Conservation (phyloP, 495 filamentous ascomycete genomes). For the Daldinia concentrica region DNA sequence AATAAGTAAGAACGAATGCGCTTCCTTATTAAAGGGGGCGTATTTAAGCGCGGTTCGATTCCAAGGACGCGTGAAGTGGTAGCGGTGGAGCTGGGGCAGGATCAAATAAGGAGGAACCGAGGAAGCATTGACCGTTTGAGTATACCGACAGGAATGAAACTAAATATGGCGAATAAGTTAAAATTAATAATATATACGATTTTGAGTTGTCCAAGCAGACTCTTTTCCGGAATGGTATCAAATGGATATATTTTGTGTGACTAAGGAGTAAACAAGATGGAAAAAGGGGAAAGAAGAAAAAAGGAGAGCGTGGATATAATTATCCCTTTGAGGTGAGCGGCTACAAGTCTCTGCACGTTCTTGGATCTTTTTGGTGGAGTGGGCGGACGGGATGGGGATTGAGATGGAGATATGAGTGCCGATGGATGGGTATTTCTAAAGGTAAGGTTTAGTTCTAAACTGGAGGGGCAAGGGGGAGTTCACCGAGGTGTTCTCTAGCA, state of each 20-base stretch:
- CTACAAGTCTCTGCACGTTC: not conserved
- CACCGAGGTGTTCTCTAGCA: not conserved
- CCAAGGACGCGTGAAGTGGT: slow-evolving; percentile 3
- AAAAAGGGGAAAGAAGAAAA: not conserved
- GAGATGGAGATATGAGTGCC: slow-evolving; percentile 6
- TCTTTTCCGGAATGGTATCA: slow-evolving; percentile 22
- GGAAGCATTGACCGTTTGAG: not conserved
- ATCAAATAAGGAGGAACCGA: slow-evolving; percentile 20
- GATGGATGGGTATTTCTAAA: slow-evolving; percentile 18
- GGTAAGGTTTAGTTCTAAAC: not conserved
- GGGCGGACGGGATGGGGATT: slow-evolving; percentile 1
- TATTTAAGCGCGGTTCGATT: slow-evolving; percentile 10
- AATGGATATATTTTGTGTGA: slow-evolving; percentile 11
- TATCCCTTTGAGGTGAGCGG: slow-evolving; percentile 11
- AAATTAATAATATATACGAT: slow-evolving; percentile 19
- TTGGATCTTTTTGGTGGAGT: slow-evolving; percentile 8
- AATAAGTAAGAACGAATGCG: not conserved
- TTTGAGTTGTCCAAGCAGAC: slow-evolving; percentile 32
- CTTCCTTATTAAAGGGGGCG: not conserved
- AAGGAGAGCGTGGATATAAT: slow-evolving; percentile 3
- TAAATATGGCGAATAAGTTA: slow-evolving; percentile 25
- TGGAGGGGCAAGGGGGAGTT: slow-evolving; percentile 5
- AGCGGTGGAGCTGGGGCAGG: slow-evolving; percentile 12
- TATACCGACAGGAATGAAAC: not conserved
- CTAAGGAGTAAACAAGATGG: slow-evolving; percentile 9